Evolutionary conservation across 805 yeast genomes (phyloP), one percentile per base, ranked within the genome.

Genomic region (Cyberlindnera sargentensis): DNA sequence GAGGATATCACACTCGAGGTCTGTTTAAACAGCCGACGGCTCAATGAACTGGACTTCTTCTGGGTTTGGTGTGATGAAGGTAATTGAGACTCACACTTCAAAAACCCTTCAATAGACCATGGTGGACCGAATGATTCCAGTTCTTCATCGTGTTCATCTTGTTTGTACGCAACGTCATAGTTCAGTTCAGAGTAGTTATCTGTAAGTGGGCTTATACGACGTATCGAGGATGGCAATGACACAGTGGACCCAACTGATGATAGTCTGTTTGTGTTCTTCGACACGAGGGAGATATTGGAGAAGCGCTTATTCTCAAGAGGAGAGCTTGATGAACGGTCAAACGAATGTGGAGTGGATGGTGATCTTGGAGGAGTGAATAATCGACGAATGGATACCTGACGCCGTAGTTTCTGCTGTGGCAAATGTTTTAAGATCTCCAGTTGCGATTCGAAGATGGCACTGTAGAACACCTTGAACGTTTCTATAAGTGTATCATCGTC

Each of bases 91-190:
- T 52, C 57, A 31, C 60, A 55, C 46, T 73, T 68, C 50, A 80
- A 66, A 32, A 84, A 55, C 2, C 93, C 91, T 62, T 84, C 91
- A 56, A 84, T 81, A 44, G 80, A 71, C 78, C 86, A 84, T 1
- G 93, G 91, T 1, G 90, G 79, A 2, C 91, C 91, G 41, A 72
- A 72, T 37, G 78, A 66, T 54, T 81, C 89, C 45, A 82, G 65
- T 33, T 75, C 75, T 49, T 75, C 69, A 59, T 82, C 88, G 45
- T 70, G 72, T 30, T 71, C 71, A 49, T 73, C 72, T 50, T 65
- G 70, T 26, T 50, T 43, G 28, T 54, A 58, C 27, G 57, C 52
- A 20, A 57, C 53, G 11, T 51, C 49, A 33, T 67, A 75, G 31
- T 48, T 50, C 11, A 31, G n/a, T 8, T 49, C 55, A 3, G 38